Evolutionary conservation across 1,284 basidiomycete species (phyloP).

Genomic region (Sporisorium iseilematis-ciliati): DNA sequence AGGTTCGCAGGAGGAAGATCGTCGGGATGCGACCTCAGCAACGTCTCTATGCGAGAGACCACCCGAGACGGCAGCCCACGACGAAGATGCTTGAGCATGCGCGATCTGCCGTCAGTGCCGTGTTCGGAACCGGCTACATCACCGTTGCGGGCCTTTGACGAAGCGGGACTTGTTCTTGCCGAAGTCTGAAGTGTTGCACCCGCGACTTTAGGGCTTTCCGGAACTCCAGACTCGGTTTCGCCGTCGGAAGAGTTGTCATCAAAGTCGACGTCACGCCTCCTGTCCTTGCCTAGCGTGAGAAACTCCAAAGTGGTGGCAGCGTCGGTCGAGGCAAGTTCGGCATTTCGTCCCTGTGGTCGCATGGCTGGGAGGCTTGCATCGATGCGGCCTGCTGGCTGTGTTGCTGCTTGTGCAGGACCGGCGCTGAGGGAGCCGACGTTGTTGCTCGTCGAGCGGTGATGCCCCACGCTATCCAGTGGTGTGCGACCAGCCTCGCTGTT

Average conservation of each 20-base stretch:
- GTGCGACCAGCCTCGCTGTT: neutral
- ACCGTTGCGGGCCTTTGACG: neutral
- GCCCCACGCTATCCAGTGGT: neutral
- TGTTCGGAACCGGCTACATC: neutral
- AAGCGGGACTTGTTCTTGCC: conserved; percentile 1
- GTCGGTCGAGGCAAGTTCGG: conserved; percentile 43
- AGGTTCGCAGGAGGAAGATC: conserved; percentile 41
- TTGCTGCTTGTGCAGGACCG: neutral
- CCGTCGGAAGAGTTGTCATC: conserved; percentile 39
- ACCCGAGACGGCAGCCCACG: conserved; percentile 32
- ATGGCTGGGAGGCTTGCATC: conserved; percentile 2
- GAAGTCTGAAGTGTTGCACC: neutral
- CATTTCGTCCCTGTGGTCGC: conserved; percentile 28
- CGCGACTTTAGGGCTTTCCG: neutral
- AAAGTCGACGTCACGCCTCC: conserved; percentile 36
- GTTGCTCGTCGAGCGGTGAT: neutral
- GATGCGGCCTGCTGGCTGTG: neutral
- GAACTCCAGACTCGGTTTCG: conserved; percentile 17
- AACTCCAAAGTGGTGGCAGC: conserved; percentile 50
- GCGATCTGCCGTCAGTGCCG: conserved; percentile 18
- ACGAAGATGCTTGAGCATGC: conserved; percentile 46
- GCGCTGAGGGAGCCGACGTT: neutral
- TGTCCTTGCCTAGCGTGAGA: conserved; percentile 44
- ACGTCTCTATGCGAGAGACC: conserved; percentile 22
- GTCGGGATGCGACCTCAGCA: conserved; percentile 30